A percentile compares a stretch with the other conserved stretches of the same genome.
phyloP scores from a whole-genome alignment of 495 filamentous ascomycete species.

The Viridothelium virens region DNA sequence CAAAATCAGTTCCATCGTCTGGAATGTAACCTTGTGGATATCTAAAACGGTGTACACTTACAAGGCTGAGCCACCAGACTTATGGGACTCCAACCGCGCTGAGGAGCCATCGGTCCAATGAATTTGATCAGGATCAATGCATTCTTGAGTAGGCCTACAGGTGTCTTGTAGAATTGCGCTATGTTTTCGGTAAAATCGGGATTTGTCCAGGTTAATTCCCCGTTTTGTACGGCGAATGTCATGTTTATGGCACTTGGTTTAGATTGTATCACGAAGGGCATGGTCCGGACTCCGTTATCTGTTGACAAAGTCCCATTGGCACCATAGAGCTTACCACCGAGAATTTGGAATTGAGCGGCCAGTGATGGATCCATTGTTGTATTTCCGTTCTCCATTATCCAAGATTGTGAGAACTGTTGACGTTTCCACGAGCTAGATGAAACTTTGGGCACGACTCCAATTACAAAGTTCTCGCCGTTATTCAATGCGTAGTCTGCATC shows the following conservation, averaged over 20 bases:
- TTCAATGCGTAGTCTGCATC: constrained; percentile 18
- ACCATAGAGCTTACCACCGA: constrained; percentile 16
- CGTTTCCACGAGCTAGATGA: constrained; percentile 11
- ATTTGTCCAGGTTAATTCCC: constrained; percentile 21
- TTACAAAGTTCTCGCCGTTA: constrained; percentile 23
- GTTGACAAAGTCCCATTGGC: constrained; percentile 18
- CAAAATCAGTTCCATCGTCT: background rate
- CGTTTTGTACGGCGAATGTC: constrained; percentile 16
- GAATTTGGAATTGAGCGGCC: constrained; percentile 20
- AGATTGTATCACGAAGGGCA: constrained; percentile 15
- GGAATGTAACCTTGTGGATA: too few relatives aligned
- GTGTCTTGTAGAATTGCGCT: constrained; percentile 20
- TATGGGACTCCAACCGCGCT: constrained; percentile 17
- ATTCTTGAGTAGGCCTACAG: constrained; percentile 12
- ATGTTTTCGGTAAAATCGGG: constrained; percentile 20
- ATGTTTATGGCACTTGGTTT: constrained; percentile 13
- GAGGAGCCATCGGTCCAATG: constrained; percentile 10
- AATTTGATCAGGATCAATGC: constrained; percentile 21
- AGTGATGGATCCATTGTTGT: constrained; percentile 20
- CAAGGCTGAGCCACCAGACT: constrained; percentile 14
- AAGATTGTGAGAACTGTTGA: constrained; percentile 4
- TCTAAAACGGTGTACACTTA: background rate
- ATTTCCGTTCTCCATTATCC: constrained; percentile 22
- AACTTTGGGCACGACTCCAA: constrained; percentile 11
- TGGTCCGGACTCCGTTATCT: background rate